These are phyloP conservation scores for Nakazawaea sp. DNA, from an alignment of 805 yeast genomes.

Conservation along the genomic window DNA sequence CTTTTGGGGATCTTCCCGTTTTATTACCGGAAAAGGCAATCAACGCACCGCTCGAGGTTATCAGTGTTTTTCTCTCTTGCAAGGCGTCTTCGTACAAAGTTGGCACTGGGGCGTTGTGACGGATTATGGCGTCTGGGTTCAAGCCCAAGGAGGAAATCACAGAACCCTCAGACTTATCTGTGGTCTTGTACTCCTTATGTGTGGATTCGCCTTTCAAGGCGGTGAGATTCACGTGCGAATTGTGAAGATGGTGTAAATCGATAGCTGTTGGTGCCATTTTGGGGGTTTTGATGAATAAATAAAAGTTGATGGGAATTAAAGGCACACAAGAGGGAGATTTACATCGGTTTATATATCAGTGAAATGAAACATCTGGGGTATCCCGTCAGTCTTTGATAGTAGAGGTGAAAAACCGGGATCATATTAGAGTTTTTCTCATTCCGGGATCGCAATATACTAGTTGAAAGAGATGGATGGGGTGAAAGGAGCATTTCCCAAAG, in stretches of 20 bases:
- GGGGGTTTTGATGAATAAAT: background rate
- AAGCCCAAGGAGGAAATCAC: constrained; percentile 35
- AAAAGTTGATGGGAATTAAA: background rate
- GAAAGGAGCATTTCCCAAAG: constrained; percentile 1
- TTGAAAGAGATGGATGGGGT: no score
- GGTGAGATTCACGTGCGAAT: constrained; percentile 20
- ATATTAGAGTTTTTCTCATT: no score
- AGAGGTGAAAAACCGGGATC: no score
- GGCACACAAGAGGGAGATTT: background rate
- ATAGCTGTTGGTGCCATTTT: constrained; percentile 34
- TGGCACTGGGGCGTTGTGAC: constrained; percentile 92
- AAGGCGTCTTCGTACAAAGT: constrained; percentile 92
- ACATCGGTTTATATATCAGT: no score
- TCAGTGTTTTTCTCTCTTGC: constrained; percentile 83
- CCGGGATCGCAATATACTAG: no score
- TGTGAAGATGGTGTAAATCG: constrained; percentile 21
- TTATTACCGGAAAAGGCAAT: constrained; percentile 93
- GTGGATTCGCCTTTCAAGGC: constrained; percentile 12
- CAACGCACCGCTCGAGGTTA: constrained; percentile 88
- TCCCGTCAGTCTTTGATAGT: no score
- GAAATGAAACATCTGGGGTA: no score
- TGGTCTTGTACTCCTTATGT: constrained; percentile 6
- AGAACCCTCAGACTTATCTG: constrained; percentile 20
- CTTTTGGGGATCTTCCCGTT: constrained; percentile 98
- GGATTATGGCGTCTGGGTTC: constrained; percentile 56